Base-by-base conservation (phyloP, 768 basidiomycete species). In the Termitomyces sp. region DNA sequence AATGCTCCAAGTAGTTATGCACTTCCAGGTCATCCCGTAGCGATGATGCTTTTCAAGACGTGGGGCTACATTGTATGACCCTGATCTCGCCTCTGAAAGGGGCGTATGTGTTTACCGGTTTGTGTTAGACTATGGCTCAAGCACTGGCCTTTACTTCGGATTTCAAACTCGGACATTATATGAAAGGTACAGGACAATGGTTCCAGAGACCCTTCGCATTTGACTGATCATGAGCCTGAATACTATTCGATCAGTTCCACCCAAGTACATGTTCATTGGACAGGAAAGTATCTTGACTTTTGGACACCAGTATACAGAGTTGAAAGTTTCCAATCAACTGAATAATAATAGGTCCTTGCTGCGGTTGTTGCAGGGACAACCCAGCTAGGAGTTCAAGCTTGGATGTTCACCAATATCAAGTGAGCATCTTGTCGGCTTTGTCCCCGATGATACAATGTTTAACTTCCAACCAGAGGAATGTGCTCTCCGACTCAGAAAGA, bases 21-120 rank as follows among this genome's bases (percentile, higher is more conserved):
- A 26, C 77, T 89, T 45, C 91, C 90, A 17, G 90, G 91, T 4
- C 80, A 81, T 14, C 87, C 90, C 8, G 67, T 91, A 54, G 89
- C 91, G 0, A 88, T 84, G 78, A 90, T 91, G 89, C 73, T 91
- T 73, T 90, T 91, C 79, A 91, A 89, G 79, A 87, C 74, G 17
- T 81, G 75, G 77, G 80, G 79, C 2, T 84, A 82, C 63, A 81
- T 82, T 37, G 58, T 64, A 52, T 7, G 44, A 26, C 3, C 31
- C 31, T 33, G 12, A 12, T 14, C 40, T 51, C 55, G 52, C 66
- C 66, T 38, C 33, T 46, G 14, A 9, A 30, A 26, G 8, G 17
- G 30, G 37, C 9, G n/a, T n/a, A 50, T 14, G 3, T 10, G 15
- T 15, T 53, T 30, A 49, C 17, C 7, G 28, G 21, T 23, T 46